Base-by-base conservation (phyloP, 139 green algal species). In the Picochlorum sp. region DNA sequence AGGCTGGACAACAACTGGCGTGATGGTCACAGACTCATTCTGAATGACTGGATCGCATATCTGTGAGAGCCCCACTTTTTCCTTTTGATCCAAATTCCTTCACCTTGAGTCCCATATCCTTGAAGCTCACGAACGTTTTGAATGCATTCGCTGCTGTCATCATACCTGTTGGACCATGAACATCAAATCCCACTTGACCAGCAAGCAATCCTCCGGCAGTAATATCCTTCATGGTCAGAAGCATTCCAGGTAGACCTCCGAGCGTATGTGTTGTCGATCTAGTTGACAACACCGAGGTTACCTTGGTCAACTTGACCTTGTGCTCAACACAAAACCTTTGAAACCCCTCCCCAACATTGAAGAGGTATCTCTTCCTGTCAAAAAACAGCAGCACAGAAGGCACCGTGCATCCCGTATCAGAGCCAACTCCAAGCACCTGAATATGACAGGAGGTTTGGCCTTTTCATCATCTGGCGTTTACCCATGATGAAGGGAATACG, bases 261-360 rank as follows among this genome's bases (percentile, higher is more conserved):
- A 86, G 66, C 2, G 90, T 85, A 57, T 92, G 80, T 1, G 80
- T 83, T 15, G 71, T 78, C 2, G 81, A 66, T 20, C 90, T 76
- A 0, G 90, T 96, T n/a, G 88, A 28, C 15, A 83, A 63, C 18
- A 81, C 61, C 38, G 32, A 65, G n/a, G 54, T 62, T 7, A 89
- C 72, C 68, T 83, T 85, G 28, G 57, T 63, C 20, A 96, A 68
- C 45, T 83, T 87, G n/a, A 94, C 26, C 58, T 85, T 85, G 72
- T 95, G 81, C 65, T 98, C 86, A 4, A 84, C 73, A 38, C 85
- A 88, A 37, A 88, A 86, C 4, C 92, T 76, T 72, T 98, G 92
- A 24, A 97, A 86, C 9, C 92, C 92, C 72, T 98, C 92, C 0
- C 89, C 90, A n/a, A 78, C 84, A 69, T 98, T 98, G 83, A 98